These are phyloP conservation scores for Pascua guehoae DNA, from an alignment of 1,284 basidiomycete genomes.

Conservation along the genomic window DNA sequence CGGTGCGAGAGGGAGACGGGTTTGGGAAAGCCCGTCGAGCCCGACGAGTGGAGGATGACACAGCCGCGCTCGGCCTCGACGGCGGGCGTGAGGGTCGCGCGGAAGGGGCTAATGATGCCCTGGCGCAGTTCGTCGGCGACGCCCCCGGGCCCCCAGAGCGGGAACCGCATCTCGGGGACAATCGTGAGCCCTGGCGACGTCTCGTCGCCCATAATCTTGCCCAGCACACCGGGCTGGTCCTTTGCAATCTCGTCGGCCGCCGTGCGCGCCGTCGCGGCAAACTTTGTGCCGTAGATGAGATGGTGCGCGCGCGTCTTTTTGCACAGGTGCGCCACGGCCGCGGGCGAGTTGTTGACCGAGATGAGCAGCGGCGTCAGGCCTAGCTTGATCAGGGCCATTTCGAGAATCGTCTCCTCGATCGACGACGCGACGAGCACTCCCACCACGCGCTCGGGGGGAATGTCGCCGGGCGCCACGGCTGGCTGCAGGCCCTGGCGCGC, in stretches of 20 bases:
- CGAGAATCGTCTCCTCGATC: conserved; percentile 53
- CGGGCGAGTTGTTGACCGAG: conserved; percentile 59
- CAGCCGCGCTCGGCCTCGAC: conserved; percentile 53
- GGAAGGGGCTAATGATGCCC: conserved; percentile 38
- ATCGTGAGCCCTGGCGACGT: conserved; percentile 42
- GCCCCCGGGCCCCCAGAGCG: conserved; percentile 53
- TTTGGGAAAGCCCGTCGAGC: conserved; percentile 56
- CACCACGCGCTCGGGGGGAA: conserved; percentile 46
- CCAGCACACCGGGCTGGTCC: conserved; percentile 15
- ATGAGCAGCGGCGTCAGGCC: conserved; percentile 53
- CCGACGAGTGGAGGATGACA: conserved; percentile 61
- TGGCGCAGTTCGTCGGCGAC: conserved; percentile 31
- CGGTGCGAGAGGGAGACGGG: conserved; percentile 45
- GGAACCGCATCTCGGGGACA: conserved; percentile 50
- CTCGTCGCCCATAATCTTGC: conserved; percentile 32
- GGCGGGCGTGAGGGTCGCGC: conserved; percentile 51
- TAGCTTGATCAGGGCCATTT: conserved; percentile 54
- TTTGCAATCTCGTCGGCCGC: conserved; percentile 26
- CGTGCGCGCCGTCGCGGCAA: conserved; percentile 45
- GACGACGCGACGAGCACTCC: conserved; percentile 52
- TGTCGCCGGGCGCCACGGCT: conserved; percentile 3
- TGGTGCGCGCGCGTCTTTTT: conserved; percentile 53
- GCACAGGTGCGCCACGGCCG: conserved; percentile 59
- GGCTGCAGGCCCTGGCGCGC: conserved; percentile 26
- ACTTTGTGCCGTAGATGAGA: conserved; percentile 54